Evolutionary conservation across 1,139 yeast genomes (phyloP).

Genomic region (Cylindricascospora bacillispora): DNA sequence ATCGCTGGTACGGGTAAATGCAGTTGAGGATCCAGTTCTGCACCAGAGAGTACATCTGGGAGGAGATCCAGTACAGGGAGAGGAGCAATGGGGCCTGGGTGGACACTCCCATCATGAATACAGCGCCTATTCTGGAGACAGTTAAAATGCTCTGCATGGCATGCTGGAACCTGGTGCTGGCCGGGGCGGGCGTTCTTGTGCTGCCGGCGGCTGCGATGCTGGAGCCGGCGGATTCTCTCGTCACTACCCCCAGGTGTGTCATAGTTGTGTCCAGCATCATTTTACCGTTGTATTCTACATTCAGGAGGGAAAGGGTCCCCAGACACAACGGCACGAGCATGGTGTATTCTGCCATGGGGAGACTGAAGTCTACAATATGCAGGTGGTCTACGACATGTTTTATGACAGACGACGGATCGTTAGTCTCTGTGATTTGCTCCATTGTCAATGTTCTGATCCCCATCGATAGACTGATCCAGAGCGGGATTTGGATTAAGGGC

Average conservation of each 20-base stretch:
- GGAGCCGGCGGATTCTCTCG: conserved; percentile 8
- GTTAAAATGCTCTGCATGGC: conserved; percentile 36
- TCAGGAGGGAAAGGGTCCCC: conserved; percentile 59
- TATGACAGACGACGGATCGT: not conserved
- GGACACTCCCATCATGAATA: conserved; percentile 71
- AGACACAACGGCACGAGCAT: conserved; percentile 50
- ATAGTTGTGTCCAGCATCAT: too few relatives aligned
- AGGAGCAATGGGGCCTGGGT: conserved; percentile 79
- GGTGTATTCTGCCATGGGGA: conserved; percentile 19
- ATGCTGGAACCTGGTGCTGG: conserved; percentile 20
- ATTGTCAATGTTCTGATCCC: conserved; percentile 64
- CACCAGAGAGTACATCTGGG: conserved; percentile 59
- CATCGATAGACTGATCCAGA: conserved; percentile 74
- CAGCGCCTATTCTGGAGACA: conserved; percentile 59
- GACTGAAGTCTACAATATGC: conserved; percentile 24
- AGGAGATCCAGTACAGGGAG: conserved; percentile 75
- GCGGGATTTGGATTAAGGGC: conserved; percentile 74
- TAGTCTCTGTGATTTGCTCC: conserved; percentile 11
- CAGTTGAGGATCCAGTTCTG: conserved; percentile 69
- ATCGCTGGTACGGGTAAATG: too few relatives aligned
- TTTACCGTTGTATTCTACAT: conserved; percentile 65
- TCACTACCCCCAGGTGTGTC: too few relatives aligned
- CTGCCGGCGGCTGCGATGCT: conserved; percentile 24
- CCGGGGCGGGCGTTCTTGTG: conserved; percentile 13
- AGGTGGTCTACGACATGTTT: not conserved